Conservation (phyloP, 495 filamentous ascomycete species). For the Hypoxylon lenormandii region DNA sequence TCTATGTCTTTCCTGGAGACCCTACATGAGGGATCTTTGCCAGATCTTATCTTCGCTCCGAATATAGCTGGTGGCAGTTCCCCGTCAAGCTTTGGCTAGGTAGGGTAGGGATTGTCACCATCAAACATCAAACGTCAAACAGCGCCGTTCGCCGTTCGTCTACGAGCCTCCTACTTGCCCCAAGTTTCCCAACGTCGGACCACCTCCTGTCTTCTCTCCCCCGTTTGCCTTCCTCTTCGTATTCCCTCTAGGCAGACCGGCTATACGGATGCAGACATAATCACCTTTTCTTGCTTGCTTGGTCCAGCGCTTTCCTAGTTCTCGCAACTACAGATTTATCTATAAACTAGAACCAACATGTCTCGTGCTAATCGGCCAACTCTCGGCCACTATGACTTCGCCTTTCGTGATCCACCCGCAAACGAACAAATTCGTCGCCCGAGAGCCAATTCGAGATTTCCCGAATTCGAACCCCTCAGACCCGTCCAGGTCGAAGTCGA, state of each 20-base stretch:
- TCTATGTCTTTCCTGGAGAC: constrained; percentile 26
- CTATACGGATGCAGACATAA: constrained; percentile 33
- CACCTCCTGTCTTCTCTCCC: neutral
- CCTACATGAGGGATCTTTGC: constrained; percentile 8
- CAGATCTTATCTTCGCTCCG: constrained; percentile 9
- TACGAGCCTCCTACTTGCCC: constrained; percentile 27
- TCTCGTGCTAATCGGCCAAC: constrained; percentile 47
- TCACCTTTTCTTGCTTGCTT: constrained; percentile 32
- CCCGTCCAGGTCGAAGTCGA: constrained; percentile 45
- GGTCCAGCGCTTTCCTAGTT: constrained; percentile 12
- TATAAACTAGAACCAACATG: constrained; percentile 29
- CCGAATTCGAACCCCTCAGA: constrained; percentile 31
- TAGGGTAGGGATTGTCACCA: constrained; percentile 18
- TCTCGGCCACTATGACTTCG: constrained; percentile 48
- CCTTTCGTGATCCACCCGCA: constrained; percentile 37
- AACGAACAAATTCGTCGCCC: constrained; percentile 39
- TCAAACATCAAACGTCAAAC: constrained; percentile 19
- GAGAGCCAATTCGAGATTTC: constrained; percentile 46
- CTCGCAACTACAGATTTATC: constrained; percentile 10
- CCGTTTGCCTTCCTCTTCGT: constrained; percentile 22
- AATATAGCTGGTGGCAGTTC: constrained; percentile 9
- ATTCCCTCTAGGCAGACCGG: constrained; percentile 8
- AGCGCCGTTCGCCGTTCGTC: neutral
- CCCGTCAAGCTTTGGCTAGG: constrained; percentile 11
- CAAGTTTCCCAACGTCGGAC: neutral